A percentile compares a stretch with the other conserved stretches of the same genome.
Evolutionary conservation across 2,329 filamentous ascomycete genomes (phyloP).

Genomic region (Talaromyces sp.): DNA sequence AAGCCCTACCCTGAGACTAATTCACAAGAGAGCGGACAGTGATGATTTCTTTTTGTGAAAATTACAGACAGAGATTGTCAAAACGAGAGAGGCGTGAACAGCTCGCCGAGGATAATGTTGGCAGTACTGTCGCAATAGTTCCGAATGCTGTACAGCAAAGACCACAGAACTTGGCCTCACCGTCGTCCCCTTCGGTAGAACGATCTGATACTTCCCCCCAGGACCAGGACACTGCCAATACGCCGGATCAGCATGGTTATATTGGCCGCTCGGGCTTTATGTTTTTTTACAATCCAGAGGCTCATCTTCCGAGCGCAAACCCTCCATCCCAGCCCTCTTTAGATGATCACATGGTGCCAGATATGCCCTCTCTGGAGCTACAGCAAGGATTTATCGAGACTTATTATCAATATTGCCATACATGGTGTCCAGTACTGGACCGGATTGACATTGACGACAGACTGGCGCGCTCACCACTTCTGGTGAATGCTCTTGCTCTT

Average conservation of each 20-base stretch:
- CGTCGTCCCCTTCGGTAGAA: background rate
- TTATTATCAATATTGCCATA: conserved; percentile 38
- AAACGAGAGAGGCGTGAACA: background rate
- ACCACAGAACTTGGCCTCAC: background rate
- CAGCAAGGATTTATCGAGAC: conserved; percentile 39
- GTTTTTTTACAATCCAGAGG: background rate
- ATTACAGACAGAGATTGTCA: background rate
- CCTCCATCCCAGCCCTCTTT: background rate
- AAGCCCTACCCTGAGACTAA: background rate
- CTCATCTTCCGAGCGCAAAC: background rate
- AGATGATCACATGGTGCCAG: background rate
- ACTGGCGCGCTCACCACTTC: conserved; percentile 15
- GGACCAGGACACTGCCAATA: background rate
- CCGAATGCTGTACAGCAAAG: background rate
- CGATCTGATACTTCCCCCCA: background rate
- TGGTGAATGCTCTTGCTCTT: conserved; percentile 30
- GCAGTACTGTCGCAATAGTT: background rate
- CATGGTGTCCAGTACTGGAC: conserved; percentile 40
- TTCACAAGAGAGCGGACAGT: background rate
- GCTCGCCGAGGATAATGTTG: background rate
- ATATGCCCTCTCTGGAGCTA: conserved; percentile 18
- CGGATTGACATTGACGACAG: conserved; percentile 24
- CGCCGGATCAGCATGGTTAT: background rate
- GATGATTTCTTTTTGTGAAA: background rate
- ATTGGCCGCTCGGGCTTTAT: background rate